These are phyloP conservation scores for Tetrahymena thermophila DNA, from an alignment of 73 alveolate genomes.

Conservation along the genomic window DNA sequence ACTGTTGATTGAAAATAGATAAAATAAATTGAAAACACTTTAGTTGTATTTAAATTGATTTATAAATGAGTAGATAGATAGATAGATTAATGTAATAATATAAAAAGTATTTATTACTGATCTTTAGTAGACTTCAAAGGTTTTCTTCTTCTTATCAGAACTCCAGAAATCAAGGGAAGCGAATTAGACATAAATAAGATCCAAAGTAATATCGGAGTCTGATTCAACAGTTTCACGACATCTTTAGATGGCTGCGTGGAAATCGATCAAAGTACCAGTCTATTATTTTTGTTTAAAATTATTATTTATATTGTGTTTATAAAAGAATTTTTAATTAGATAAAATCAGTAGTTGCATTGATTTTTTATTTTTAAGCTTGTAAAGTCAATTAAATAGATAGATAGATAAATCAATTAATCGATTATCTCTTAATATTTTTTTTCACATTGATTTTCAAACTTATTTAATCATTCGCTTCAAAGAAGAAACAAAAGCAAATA, in stretches of 20 bases:
- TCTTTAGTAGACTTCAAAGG: constrained; percentile 41
- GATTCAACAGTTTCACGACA: constrained; percentile 39
- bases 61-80: background rate
- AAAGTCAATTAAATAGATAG: background rate
- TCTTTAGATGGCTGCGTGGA: constrained; percentile 44
- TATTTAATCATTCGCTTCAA: too few species aligned
- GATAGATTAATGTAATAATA: too few species aligned
- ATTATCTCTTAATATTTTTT: background rate
- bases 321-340: background rate
- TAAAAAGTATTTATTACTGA: constrained; percentile 26
- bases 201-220: constrained; percentile 46
- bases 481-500: background rate
- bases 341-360: background rate
- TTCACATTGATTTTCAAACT: too few species aligned
- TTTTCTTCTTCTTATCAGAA: constrained; percentile 8
- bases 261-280: constrained; percentile 41
- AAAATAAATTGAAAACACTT: background rate
- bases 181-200: constrained; percentile 21
- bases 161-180: constrained; percentile 12
- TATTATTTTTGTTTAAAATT: constrained; percentile 41
- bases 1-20: background rate
- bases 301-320: constrained; percentile 9
- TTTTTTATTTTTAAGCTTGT: background rate
- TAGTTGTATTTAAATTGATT: background rate
- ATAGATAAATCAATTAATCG: background rate